Percentiles rank a stretch among this genome's conserved stretches.
Evolutionary conservation across 1,139 yeast species (phyloP).

Genomic region (Blastobotrys raffinosifermentans): DNA sequence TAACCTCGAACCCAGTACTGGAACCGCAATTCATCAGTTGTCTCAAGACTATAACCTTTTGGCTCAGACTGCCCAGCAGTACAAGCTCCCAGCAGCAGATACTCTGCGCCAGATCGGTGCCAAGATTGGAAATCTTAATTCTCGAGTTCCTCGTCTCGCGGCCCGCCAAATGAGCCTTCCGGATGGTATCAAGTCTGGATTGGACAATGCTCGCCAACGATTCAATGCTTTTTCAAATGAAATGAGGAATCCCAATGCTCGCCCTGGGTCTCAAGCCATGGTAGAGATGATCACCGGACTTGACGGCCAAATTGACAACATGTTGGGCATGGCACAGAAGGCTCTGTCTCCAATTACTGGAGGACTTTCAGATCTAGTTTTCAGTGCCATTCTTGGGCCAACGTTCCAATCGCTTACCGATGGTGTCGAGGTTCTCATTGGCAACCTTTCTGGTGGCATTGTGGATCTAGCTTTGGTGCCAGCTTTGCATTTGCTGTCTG

Average conservation of each 20-base stretch:
- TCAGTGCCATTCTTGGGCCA: constrained; percentile 25
- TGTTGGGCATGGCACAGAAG: constrained; percentile 23
- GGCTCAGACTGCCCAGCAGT: not conserved
- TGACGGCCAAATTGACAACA: constrained; percentile 32
- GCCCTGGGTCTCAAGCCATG: constrained; percentile 25
- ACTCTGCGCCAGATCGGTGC: constrained; percentile 1
- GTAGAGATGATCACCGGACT: constrained; percentile 28
- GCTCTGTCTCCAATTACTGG: constrained; percentile 24
- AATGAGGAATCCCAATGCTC: constrained; percentile 19
- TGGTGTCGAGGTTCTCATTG: constrained; percentile 29
- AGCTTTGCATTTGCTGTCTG: constrained; percentile 19
- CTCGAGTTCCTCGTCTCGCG: not conserved
- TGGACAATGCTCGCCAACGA: constrained; percentile 23
- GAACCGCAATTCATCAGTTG: not conserved
- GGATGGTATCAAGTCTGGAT: constrained; percentile 12
- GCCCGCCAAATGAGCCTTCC: not conserved
- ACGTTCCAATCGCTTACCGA: constrained; percentile 30
- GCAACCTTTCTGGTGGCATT: constrained; percentile 27
- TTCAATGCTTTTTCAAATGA: constrained; percentile 23
- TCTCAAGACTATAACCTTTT: not conserved
- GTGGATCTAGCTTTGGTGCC: constrained; percentile 20
- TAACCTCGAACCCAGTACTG: not conserved
- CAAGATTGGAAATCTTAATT: not conserved
- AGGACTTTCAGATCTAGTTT: constrained; percentile 24
- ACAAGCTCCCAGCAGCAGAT: not conserved